phyloP scores from a whole-genome alignment of 345 rosid genomes.

The Litchi chinensis region DNA sequence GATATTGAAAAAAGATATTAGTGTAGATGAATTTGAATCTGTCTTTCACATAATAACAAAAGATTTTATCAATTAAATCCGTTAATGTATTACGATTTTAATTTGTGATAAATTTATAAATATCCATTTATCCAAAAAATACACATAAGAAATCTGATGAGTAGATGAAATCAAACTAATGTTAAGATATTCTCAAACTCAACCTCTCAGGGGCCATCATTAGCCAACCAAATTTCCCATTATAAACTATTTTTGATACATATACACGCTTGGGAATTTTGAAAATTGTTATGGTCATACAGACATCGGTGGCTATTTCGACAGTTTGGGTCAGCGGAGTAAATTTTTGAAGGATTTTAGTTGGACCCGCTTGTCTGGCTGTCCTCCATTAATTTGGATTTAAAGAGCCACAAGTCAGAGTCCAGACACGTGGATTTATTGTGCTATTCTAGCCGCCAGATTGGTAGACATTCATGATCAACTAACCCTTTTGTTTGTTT shows the following conservation, averaged over 20 bases:
- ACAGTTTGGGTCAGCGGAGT: background rate
- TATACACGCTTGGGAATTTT: background rate
- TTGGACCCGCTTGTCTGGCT: conserved; percentile 37
- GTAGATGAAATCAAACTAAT: no score
- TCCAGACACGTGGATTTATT: background rate
- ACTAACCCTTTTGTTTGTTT: no score
- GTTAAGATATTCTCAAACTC: no score
- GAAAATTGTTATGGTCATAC: background rate
- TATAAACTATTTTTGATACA: background rate
- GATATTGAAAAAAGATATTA: no score
- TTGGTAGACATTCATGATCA: background rate
- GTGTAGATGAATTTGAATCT: no score
- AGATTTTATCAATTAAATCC: no score
- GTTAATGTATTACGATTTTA: no score
- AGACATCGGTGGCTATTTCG: conserved; percentile 21
- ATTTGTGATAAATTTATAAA: no score
- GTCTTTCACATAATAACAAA: no score
- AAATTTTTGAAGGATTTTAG: background rate
- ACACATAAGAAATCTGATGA: no score
- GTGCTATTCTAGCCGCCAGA: background rate
- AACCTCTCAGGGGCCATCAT: no score
- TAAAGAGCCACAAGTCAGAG: background rate
- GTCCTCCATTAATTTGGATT: conserved; percentile 21
- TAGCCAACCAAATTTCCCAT: background rate
- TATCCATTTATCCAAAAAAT: no score